phyloP scores from a whole-genome alignment of 225 moss, liverwort and hornwort species.

The Anthoceros angustus region DNA sequence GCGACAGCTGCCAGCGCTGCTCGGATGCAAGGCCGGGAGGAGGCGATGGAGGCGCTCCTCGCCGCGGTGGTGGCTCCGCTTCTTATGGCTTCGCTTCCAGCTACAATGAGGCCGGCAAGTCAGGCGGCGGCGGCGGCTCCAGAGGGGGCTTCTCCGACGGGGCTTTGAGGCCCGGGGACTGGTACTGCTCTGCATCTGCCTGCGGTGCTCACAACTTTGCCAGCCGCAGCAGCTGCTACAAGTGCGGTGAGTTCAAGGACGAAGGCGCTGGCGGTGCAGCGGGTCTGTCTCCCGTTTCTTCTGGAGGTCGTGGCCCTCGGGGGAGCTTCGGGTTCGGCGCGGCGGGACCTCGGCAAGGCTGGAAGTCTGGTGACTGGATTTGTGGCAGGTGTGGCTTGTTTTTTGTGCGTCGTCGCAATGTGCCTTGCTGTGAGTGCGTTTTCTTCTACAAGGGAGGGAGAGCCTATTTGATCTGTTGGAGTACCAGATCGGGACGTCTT shows the following conservation, averaged over 20 bases:
- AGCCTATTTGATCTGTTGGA: not conserved
- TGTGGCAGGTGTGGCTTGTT: conserved; percentile 23
- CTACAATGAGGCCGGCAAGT: conserved; percentile 18
- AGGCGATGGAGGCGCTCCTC: conserved; percentile 7
- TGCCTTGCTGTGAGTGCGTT: too few species aligned
- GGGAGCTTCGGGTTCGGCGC: conserved; percentile 29
- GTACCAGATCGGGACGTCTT: not conserved
- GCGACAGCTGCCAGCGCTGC: conserved; percentile 41
- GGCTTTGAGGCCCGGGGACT: conserved; percentile 42
- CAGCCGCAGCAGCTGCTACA: conserved; percentile 39
- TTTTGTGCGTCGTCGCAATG: not conserved
- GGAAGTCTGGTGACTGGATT: conserved; percentile 48
- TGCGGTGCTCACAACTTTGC: conserved; percentile 49
- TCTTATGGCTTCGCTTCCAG: conserved; percentile 6
- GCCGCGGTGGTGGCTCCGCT: conserved; percentile 8
- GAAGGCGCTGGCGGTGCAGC: conserved; percentile 20
- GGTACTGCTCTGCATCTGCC: conserved; percentile 34
- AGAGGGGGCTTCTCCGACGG: conserved; percentile 25
- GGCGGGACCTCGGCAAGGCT: conserved; percentile 27
- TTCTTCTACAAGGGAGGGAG: too few species aligned
- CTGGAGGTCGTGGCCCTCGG: conserved; percentile 11
- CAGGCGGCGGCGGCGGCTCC: conserved; percentile 15
- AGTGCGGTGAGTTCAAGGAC: conserved; percentile 35
- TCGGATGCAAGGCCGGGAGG: conserved; percentile 31
- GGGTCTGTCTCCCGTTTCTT: not conserved